Evolutionary conservation across 352 stramenopile genomes (phyloP).

Genomic region (Plasmopara halstedii): DNA sequence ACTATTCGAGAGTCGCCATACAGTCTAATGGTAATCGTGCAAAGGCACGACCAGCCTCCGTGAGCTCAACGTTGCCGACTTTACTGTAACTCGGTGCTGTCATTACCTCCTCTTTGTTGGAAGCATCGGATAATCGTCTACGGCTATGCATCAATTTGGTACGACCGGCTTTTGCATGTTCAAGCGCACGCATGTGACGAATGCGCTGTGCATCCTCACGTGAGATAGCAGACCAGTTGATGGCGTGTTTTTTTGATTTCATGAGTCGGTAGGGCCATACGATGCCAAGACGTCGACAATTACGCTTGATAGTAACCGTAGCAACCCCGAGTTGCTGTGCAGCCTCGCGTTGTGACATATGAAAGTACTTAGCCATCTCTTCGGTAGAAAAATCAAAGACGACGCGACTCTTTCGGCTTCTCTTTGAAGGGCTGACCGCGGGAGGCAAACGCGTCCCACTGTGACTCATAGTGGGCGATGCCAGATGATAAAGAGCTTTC

Average conservation of each 20-base stretch:
- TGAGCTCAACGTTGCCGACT: constrained; percentile 11
- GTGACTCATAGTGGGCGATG: constrained; percentile 8
- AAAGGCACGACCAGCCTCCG: constrained; percentile 31
- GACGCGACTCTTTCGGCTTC: constrained; percentile 37
- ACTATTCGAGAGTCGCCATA: constrained; percentile 11
- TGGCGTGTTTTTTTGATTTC: constrained; percentile 41
- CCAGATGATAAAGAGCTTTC: constrained; percentile 3
- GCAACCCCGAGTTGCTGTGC: constrained; percentile 46
- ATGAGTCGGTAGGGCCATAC: constrained; percentile 50
- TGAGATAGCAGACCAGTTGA: constrained; percentile 28
- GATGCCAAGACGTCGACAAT: constrained; percentile 49
- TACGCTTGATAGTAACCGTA: constrained; percentile 54
- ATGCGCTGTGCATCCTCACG: constrained; percentile 30
- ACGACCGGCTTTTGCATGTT: constrained; percentile 24
- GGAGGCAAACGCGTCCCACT: constrained; percentile 6
- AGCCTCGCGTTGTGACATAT: constrained; percentile 48
- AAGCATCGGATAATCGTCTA: constrained; percentile 8
- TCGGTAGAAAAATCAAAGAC: constrained; percentile 50
- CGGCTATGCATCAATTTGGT: constrained; percentile 11
- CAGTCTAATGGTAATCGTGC: constrained; percentile 34
- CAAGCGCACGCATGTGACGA: constrained; percentile 23
- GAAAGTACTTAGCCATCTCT: constrained; percentile 48
- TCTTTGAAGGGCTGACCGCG: constrained; percentile 18
- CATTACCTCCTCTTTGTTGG: constrained; percentile 22
- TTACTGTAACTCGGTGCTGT: constrained; percentile 12